Evolutionary conservation across 2,329 filamentous ascomycete genomes (phyloP), one percentile per base, ranked within the genome.

Genomic region (Lasiodiplodia theobromae): DNA sequence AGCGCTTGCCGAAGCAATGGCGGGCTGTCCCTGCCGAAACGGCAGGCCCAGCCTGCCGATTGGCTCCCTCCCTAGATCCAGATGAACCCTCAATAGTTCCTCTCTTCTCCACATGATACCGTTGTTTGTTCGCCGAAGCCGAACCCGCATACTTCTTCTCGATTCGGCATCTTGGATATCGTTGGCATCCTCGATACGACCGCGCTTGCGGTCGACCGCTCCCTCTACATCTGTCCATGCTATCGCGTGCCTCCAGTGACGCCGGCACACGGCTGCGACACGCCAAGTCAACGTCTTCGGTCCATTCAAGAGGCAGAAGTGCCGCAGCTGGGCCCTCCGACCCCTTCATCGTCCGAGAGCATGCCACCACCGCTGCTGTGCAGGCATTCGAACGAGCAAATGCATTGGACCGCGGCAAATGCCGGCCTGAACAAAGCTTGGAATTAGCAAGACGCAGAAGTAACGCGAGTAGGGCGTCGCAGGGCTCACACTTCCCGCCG

Each of bases 281-380:
- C 54, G 79, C 77, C 51, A 80, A 79, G 69, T 80, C 78, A 8
- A 70, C 74, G 3, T 76, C 77, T 3, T 77, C 74, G 1, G 74
- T 75, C 23, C 76, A 75, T 53, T 74, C 75, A 53, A 73, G 70
- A 52, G 34, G 28, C 16, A 67, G 31, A 14, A 31, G 16, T 37
- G n/a, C 49, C 14, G 49, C n/a, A 21, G 69, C 70, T 11, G 74
- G 77, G 37, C 69, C 70, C 3, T 53, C 75, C 14, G 74, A 79
- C 66, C 74, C 74, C 1, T 73, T 75, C 23, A 67, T 74, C 7
- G 73, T 74, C 34, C 75, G 76, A 63, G 73, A 78, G 44, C 78
- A 81, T 70, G 79, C 79, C 31, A 31, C 79, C 37, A 77, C 75
- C n/a, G 79, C 79, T 63, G 79, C 79, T 21, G 75, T 76, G 2